Percentiles rank a stretch among this genome's conserved stretches.
These are phyloP conservation scores for Beauveria caledonica DNA, from an alignment of 2,329 filamentous ascomycete genomes.

Conservation along the genomic window DNA sequence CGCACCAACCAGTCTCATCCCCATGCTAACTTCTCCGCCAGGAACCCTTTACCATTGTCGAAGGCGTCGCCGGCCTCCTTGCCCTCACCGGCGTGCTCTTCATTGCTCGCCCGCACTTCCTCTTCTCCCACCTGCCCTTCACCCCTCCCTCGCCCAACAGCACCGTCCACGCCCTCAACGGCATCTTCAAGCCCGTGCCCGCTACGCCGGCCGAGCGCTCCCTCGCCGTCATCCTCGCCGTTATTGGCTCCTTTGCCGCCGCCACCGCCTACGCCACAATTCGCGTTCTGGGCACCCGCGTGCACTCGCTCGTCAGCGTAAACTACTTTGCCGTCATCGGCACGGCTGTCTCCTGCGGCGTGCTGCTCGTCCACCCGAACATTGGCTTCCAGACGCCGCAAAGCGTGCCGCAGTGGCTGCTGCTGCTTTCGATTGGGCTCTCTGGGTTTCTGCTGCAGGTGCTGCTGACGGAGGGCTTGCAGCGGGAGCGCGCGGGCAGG, in stretches of 20 bases:
- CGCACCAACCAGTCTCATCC: too few species aligned
- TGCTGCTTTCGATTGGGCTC: slow-evolving; percentile 54
- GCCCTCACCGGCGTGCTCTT: slow-evolving; percentile 66
- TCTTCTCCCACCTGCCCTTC: slow-evolving; percentile 34
- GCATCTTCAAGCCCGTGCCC: slow-evolving; percentile 22
- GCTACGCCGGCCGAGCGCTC: slow-evolving; percentile 53
- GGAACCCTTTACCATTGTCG: slow-evolving; percentile 64
- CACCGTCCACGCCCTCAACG: slow-evolving; percentile 13
- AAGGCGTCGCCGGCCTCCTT: slow-evolving; percentile 60
- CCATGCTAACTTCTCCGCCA: slow-evolving; percentile 21
- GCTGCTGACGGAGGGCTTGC: slow-evolving; percentile 62
- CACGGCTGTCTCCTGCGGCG: slow-evolving; percentile 54
- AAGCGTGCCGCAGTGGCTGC: slow-evolving; percentile 25
- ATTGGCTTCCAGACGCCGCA: slow-evolving; percentile 30
- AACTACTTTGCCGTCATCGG: slow-evolving; percentile 68
- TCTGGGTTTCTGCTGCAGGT: slow-evolving; percentile 76
- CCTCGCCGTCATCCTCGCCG: slow-evolving; percentile 54
- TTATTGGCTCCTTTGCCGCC: slow-evolving; percentile 62
- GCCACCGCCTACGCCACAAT: slow-evolving; percentile 65
- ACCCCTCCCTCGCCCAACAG: slow-evolving; percentile 13
- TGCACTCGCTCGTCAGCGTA: slow-evolving; percentile 67
- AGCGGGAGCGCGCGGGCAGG: slow-evolving; percentile 51
- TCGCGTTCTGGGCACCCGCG: slow-evolving; percentile 64
- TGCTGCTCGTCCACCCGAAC: slow-evolving; percentile 41
- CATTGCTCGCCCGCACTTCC: slow-evolving; percentile 60